Evolutionary conservation across 1,284 basidiomycete species (phyloP), one percentile per base, ranked within the genome.

Genomic region (Moniliophthora roreri): DNA sequence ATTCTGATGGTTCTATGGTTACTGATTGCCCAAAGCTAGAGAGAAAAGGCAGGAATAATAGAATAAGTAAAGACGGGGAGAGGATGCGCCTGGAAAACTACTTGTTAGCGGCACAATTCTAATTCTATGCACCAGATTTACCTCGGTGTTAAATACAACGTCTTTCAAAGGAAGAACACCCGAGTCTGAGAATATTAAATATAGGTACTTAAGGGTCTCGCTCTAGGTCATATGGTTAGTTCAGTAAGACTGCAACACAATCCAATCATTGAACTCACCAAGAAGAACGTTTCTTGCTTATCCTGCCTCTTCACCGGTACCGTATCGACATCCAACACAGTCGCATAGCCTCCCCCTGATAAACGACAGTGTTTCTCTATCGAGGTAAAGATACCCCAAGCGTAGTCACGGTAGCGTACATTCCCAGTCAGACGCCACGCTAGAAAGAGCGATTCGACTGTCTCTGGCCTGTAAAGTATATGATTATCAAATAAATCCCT

Each of bases 371-470:
- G 84, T 65, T 85, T 84, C 62, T 94, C 82, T 60, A 98, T 97
- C 0, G 95, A 84, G 66, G 91, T 75, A 76, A 98, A 98, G 60
- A 98, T 95, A 49, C 78, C 66, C 95, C 95, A 97, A 16, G 93
- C 95, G 66, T 85, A 82, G 28, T 89, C 78, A 20, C 95, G 85
- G 66, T 97, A 98, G 42, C 80, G 76, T 26, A 78, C 67, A 63
- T 97, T 87, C 15, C 94, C 93, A 0, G 95, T 96, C 6, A 93
- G 73, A 13, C 95, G 83, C 71, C 79, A 90, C 0, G 92, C 95
- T 52, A 95, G 75, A 75, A 97, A 95, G 26, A 98, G 82, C 0
- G 92, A 95, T 70, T 98, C 95, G 36, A 95, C 85, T 1, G 95
- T 98, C 71, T 98, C 95, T 1, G 95, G 95, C 3, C 93, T 91